Conservation (phyloP, 2,329 filamentous ascomycete genomes). For the Lachnellula arida region DNA sequence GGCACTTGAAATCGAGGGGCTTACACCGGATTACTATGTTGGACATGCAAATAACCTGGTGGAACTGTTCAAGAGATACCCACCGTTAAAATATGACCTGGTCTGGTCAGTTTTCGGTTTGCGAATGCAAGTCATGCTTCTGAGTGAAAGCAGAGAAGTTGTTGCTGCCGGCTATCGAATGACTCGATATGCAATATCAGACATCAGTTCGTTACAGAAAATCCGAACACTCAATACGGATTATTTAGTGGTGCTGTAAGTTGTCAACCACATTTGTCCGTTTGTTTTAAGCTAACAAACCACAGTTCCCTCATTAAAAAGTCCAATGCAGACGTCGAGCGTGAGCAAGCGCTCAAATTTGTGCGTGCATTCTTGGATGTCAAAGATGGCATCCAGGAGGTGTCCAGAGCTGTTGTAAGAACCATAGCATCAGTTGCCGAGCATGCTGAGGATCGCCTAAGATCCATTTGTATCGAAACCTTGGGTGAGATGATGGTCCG, state of each 20-base stretch:
- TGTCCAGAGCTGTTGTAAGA: constrained; percentile 81
- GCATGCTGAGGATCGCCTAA: constrained; percentile 63
- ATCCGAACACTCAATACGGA: constrained; percentile 88
- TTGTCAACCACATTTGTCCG: constrained; percentile 9
- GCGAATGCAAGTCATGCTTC: constrained; percentile 89
- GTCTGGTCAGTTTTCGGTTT: constrained; percentile 94
- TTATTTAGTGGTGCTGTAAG: constrained; percentile 74
- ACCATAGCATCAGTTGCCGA: constrained; percentile 90
- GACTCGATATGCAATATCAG: constrained; percentile 90
- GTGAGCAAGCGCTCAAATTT: constrained; percentile 96
- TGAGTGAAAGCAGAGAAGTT: constrained; percentile 93
- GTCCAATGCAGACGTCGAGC: constrained; percentile 91
- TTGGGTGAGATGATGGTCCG: constrained; percentile 86
- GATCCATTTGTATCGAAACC: constrained; percentile 88
- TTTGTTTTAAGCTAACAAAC: constrained; percentile 16
- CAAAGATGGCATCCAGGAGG: constrained; percentile 82
- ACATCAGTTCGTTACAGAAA: constrained; percentile 80
- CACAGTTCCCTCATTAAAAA: constrained; percentile 82
- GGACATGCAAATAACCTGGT: constrained; percentile 87
- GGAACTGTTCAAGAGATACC: constrained; percentile 91
- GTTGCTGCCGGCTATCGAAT: constrained; percentile 92
- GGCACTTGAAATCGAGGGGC: constrained; percentile 79
- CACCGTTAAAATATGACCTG: constrained; percentile 91
- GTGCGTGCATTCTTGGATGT: constrained; percentile 92
- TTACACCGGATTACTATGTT: constrained; percentile 93